phyloP scores from a whole-genome alignment of 495 filamentous ascomycete genomes.

The Penicillium longicatenatum region DNA sequence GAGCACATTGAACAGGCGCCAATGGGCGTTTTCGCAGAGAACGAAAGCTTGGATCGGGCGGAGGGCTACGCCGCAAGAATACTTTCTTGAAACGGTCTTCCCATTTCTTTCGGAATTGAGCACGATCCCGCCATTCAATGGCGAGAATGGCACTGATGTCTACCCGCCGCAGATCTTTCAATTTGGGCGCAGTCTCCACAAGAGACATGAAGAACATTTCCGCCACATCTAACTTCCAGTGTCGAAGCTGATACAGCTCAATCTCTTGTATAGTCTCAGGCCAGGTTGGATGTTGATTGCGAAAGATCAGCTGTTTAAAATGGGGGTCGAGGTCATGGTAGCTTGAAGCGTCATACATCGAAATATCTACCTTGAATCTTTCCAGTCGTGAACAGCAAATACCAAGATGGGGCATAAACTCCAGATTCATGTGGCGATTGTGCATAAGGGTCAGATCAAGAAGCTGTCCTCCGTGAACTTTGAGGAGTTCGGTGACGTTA shows the following conservation, averaged over 20 bases:
- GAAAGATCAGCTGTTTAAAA: conserved; percentile 62
- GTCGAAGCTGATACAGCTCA: conserved; percentile 72
- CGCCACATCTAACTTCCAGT: conserved; percentile 64
- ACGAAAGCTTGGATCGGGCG: conserved; percentile 48
- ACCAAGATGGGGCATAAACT: conserved; percentile 64
- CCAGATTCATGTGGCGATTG: conserved; percentile 73
- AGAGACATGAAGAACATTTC: conserved; percentile 77
- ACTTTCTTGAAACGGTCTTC: conserved; percentile 60
- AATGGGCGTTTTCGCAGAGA: conserved; percentile 24
- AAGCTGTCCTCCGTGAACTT: conserved; percentile 61
- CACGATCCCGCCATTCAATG: conserved; percentile 77
- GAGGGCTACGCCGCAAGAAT: conserved; percentile 58
- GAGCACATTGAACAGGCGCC: not conserved
- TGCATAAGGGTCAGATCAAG: conserved; percentile 68
- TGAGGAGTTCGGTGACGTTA: conserved; percentile 60
- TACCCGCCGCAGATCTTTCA: conserved; percentile 66
- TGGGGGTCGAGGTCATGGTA: conserved; percentile 71
- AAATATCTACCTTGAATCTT: conserved; percentile 70
- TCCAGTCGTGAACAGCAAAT: conserved; percentile 66
- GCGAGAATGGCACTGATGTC: conserved; percentile 71
- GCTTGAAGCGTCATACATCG: conserved; percentile 59
- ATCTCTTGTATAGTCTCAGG: conserved; percentile 66
- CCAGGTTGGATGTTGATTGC: conserved; percentile 70
- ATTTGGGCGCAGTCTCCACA: conserved; percentile 61
- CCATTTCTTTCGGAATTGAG: conserved; percentile 72